Base-by-base conservation (phyloP, 75 land plant genomes). In the Cunninghamia lanceolata region DNA sequence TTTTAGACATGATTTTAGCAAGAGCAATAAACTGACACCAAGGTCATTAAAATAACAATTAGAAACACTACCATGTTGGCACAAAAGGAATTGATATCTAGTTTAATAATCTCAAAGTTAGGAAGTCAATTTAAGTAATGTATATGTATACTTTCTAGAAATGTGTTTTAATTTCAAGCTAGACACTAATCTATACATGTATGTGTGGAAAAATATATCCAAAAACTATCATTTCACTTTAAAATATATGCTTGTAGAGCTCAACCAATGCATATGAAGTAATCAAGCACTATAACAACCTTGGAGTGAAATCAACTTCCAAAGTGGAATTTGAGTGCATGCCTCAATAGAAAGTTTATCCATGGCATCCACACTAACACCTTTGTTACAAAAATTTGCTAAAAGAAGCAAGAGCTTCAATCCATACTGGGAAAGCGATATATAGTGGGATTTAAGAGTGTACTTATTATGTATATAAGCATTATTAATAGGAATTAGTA, bases 381-480 rank as follows among this genome's bases (percentile, higher is more conserved):
- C 98, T 45, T 92, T 93, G 78, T 96, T 96, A 89, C 98, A 96
- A 9, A 96, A 90, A 85, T 96, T 96, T 15, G 96, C 98, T 78
- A 96, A 73, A 59, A 95, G 92, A 17, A 96, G 90, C 95, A 94
- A 93, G 90, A 94, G 96, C 52, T 95, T 96, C 95, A 96, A 93
- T 15, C 96, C 96, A 54, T 96, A 95, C 46, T 94, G 94, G 46
- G 94, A 88, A 28, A 96, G 87, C 4, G 91, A 85, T 28, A 91
- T 90, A 83, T 90, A 92, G 40, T 88, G 75, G 11, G 75, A 36
- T 86, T 92, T 92, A 84, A 92, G 91, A 6, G 89, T 84, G 87
- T 6, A 92, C 93, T 92, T 92, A 68, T 46, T 14, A 82, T n/a
- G n/a, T 9, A 82, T 76, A 16, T 21, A 76, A 76, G 43, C 42